Evolutionary conservation across 139 green algal species (phyloP), one percentile per base, ranked within the genome.

Genomic region (Tetradesmus obliquus): DNA sequence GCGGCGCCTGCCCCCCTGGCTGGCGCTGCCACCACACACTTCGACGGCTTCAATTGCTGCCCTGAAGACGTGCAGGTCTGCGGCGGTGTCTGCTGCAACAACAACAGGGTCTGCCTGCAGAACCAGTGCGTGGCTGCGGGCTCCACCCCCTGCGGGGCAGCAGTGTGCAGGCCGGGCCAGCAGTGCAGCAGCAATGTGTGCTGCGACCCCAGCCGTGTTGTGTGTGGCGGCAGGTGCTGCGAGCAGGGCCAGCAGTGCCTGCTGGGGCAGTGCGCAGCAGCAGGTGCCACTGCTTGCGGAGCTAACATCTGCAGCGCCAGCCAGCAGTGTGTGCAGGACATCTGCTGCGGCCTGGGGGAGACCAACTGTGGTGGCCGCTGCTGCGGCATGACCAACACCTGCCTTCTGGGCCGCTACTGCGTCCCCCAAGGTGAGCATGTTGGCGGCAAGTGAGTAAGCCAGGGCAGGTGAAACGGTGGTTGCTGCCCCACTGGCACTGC

Each of bases 281-380:
- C 81, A 71, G 81, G 53, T 20, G 58, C 81, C 19, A 32, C 55
- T 51, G 53, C 81, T 13, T 86, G 81, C 45, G 81, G 81, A 3
- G 7, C 19, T 13, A 86, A 69, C 53, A 69, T 66, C 15, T 86
- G 81, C 22, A 32, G 53, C 7, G 51, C 81, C 8, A 22, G 51
- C 3, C 81, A 86, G 55, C 51, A 71, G 15, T 86, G 81, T 32
- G 5, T 86, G 51, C 22, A 55, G 51, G 55, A 13, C 22, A 32
- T 69, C 54, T 86, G 81, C 53, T 86, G 81, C 10, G 53, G 12
- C 19, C 8, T 15, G 22, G 81, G 81, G 10, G 45, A 86, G 53
- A 86, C 81, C 54, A 86, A 86, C 53, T 86, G 81, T 60, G 81
- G 81, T 19, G 81, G 53, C 53, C 81, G 81, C 81, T 86, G 81